These are phyloP conservation scores for Proliferodiscus dingleyae DNA, from an alignment of 2,329 filamentous ascomycete species.

Conservation along the genomic window DNA sequence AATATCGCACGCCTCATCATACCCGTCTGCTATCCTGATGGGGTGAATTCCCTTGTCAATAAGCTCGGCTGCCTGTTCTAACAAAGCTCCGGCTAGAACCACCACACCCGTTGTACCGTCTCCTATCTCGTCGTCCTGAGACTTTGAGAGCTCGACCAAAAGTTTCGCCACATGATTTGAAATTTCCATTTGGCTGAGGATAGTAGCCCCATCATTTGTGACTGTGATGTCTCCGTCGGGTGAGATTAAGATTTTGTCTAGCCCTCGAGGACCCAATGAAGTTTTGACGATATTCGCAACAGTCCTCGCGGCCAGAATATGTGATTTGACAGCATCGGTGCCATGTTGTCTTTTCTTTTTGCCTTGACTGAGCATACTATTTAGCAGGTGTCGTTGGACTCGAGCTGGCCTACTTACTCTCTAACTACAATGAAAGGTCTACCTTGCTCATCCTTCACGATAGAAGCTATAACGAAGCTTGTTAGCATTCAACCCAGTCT, in stretches of 20 bases:
- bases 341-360: constrained; percentile 97
- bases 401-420: constrained; percentile 63
- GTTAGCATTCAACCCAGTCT: constrained; percentile 18
- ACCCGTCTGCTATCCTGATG: constrained; percentile 96
- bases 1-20: constrained; percentile 96
- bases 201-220: constrained; percentile 97
- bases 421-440: constrained; percentile 96
- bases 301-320: constrained; percentile 93
- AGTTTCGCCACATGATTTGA: constrained; percentile 97
- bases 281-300: constrained; percentile 97
- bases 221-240: constrained; percentile 98
- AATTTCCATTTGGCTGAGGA: constrained; percentile 97
- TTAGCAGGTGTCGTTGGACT: constrained; percentile 20
- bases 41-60: constrained; percentile 99
- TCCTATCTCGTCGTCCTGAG: constrained; percentile 97
- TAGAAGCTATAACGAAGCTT: constrained; percentile 43
- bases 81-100: constrained; percentile 85
- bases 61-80: constrained; percentile 94
- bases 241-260: constrained; percentile 99
- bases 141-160: constrained; percentile 94
- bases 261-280: constrained; percentile 87
- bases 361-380: constrained; percentile 63
- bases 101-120: constrained; percentile 98
- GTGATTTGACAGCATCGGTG: constrained; percentile 95
- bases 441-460: constrained; percentile 97